Evolutionary conservation across 2,329 filamentous ascomycete species (phyloP).

Genomic region (Arthrobotrys pseudoclavata): DNA sequence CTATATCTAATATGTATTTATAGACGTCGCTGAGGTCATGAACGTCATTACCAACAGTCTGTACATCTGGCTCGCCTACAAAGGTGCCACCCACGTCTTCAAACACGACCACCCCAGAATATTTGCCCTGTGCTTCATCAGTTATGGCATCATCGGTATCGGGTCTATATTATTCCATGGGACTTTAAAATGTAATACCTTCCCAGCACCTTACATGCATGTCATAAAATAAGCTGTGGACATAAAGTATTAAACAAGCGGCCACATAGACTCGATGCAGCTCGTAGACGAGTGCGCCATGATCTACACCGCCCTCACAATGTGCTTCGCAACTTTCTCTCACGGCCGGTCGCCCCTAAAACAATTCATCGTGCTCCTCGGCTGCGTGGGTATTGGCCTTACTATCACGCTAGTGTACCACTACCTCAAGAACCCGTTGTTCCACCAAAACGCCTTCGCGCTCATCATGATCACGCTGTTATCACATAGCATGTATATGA

Average conservation of each 20-base stretch:
- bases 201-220: not conserved
- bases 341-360: conserved; percentile 73
- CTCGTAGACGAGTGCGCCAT: conserved; percentile 74
- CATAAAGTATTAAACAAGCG: conserved; percentile 19
- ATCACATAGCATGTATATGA: conserved; percentile 80
- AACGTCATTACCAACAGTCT: conserved; percentile 83
- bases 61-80: conserved; percentile 82
- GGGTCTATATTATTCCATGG: conserved; percentile 73
- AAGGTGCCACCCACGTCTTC: conserved; percentile 80
- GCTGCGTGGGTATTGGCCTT: conserved; percentile 71
- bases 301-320: conserved; percentile 74
- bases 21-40: conserved; percentile 64
- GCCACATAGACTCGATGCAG: conserved; percentile 71
- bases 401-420: conserved; percentile 87
- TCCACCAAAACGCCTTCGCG: conserved; percentile 85
- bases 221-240: not conserved
- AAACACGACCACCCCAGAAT: conserved; percentile 80
- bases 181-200: conserved; percentile 70
- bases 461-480: conserved; percentile 79
- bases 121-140: conserved; percentile 74
- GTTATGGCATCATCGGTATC: conserved; percentile 71
- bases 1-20: conserved; percentile 9
- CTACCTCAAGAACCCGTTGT: conserved; percentile 82
- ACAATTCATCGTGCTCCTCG: conserved; percentile 70
- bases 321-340: conserved; percentile 78